phyloP scores from a whole-genome alignment of 768 basidiomycete species.

The Solioccasus polychromus region DNA sequence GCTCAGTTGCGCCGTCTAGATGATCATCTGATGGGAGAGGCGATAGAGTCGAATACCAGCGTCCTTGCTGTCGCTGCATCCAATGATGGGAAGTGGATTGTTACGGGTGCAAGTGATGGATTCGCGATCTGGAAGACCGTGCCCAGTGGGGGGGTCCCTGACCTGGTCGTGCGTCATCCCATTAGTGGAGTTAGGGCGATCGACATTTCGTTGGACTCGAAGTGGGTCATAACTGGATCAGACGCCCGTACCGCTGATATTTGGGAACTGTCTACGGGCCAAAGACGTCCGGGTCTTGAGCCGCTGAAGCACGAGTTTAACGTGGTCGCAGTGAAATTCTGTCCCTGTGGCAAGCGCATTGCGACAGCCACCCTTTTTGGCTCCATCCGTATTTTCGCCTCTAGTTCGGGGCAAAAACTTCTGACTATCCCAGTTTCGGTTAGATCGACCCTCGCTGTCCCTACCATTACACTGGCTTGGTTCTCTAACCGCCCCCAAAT shows the following conservation, averaged over 20 bases:
- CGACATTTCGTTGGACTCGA: constrained; percentile 19
- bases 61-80: constrained; percentile 11
- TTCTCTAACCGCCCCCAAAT: constrained; percentile 8
- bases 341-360: constrained; percentile 16
- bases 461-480: constrained; percentile 12
- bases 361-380: constrained; percentile 20
- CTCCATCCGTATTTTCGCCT: constrained; percentile 13
- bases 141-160: neutral
- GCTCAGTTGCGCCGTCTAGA: constrained; percentile 6
- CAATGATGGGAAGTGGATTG: constrained; percentile 6
- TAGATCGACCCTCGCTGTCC: neutral
- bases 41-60: constrained; percentile 1
- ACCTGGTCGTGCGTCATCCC: neutral
- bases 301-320: constrained; percentile 16
- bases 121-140: constrained; percentile 11
- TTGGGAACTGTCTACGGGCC: constrained; percentile 15
- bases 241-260: constrained; percentile 10
- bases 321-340: constrained; percentile 17
- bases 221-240: constrained; percentile 18
- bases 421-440: constrained; percentile 15
- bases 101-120: constrained; percentile 8
- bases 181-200: constrained; percentile 11
- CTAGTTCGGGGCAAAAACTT: constrained; percentile 9
- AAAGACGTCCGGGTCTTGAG: neutral
- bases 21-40: constrained; percentile 9